Conservation (phyloP, 257 asterid genomes). For the Nyctanthes arbortristis region DNA sequence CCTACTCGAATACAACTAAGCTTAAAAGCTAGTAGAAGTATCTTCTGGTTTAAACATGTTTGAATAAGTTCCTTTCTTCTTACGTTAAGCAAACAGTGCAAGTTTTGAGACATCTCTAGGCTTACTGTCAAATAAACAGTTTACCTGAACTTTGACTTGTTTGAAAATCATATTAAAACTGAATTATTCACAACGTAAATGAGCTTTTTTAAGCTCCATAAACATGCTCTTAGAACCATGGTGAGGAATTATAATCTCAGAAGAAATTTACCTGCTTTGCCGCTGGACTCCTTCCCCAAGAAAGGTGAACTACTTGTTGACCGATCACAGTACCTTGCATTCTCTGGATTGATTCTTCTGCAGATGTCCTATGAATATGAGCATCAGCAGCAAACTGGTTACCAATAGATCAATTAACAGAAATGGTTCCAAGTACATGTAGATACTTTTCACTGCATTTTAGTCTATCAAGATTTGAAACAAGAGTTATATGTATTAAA, state of each 20-base stretch:
- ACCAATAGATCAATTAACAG: slow-evolving; percentile 5
- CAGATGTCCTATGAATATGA: slow-evolving; percentile 56
- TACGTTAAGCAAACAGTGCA: background rate
- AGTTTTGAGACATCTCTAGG: background rate
- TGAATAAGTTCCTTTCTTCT: background rate
- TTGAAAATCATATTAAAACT: background rate
- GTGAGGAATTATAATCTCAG: slow-evolving; percentile 8
- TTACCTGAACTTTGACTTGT: background rate
- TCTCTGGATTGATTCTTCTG: slow-evolving; percentile 94
- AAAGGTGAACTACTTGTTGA: slow-evolving; percentile 88
- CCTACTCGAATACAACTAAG: background rate
- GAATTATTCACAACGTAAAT: background rate
- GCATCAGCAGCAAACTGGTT: slow-evolving; percentile 18
- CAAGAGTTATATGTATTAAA: slow-evolving; percentile 15
- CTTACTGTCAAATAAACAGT: background rate
- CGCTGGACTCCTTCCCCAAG: slow-evolving; percentile 87
- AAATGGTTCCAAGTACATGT: background rate
- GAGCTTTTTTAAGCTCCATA: background rate
- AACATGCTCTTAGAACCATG: background rate
- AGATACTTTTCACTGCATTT: slow-evolving; percentile 12
- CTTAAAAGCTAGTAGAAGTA: background rate
- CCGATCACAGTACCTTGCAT: slow-evolving; percentile 91
- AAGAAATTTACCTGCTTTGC: slow-evolving; percentile 74
- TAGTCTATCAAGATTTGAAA: slow-evolving; percentile 9
- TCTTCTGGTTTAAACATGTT: background rate